Base-by-base conservation (phyloP, 306 rosid species). In the Cyamopsis tetragonoloba region DNA sequence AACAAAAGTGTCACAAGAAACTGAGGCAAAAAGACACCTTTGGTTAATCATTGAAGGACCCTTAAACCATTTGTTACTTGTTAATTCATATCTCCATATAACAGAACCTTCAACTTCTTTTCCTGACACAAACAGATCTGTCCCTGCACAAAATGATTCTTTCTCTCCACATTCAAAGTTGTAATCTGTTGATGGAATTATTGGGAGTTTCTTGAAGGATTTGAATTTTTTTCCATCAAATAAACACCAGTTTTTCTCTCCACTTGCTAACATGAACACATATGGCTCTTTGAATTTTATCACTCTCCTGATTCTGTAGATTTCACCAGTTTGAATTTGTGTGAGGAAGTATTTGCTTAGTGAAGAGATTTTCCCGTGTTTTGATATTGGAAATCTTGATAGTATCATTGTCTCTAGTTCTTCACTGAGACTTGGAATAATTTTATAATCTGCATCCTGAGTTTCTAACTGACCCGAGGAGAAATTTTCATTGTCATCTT, bases 371-470 rank as follows among this genome's bases (percentile, higher is more conserved):
- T 82, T 88, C 80, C 83, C 74, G 47, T 79, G 83, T 74, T 83
- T 83, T 9, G 84, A 70, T 70, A 84, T 81, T 0, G 96, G 87
- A 41, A 89, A 69, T 34, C 95, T 64, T 15, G 96, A 88, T 55
- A 89, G 49, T 65, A 92, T 92, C 77, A 83, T 41, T 3, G 84
- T 83, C 84, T 91, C 91, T 39, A 87, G 62, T 75, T 92, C 96
- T 11, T 86, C 88, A 55, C 80, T 80, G 49, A 92, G 89, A 56
- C 78, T 44, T 41, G 87, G 87, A 28, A 70, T 19, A 3, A n/a
- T n/a, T n/a, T 68, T 42, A 80, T 83, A 83, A 87, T 92, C 96
- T 87, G 92, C 92, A 85, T 92, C 98, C 92, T 87, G 82, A 8
- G 87, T 80, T 81, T 82, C 39, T 7, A n/a, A n/a, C n/a, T 24